A percentile compares a stretch with the other conserved stretches of the same genome.
Conservation (phyloP, 176 grass and related monocot genomes). For the Metroxylon sagu region DNA sequence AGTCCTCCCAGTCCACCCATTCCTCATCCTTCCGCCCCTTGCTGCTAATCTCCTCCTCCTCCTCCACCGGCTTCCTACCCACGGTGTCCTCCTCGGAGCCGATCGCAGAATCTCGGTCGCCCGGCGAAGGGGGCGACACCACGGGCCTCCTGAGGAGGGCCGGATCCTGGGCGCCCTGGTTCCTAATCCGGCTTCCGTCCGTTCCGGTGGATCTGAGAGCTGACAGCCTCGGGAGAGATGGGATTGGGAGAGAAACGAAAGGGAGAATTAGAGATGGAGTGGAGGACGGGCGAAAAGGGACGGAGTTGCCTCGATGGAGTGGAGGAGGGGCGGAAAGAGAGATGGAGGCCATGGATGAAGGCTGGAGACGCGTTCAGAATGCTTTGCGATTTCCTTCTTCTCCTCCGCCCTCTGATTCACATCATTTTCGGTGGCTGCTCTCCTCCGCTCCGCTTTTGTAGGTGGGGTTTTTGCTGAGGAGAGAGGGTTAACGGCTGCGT, state of each 20-base stretch:
- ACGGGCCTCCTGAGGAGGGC: slow-evolving; percentile 54
- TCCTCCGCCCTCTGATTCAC: too few species aligned
- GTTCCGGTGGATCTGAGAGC: slow-evolving; percentile 26
- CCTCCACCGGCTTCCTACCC: slow-evolving; percentile 4
- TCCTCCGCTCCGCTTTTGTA: too few species aligned
- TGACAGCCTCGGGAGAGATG: slow-evolving; percentile 20
- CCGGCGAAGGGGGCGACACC: slow-evolving; percentile 21
- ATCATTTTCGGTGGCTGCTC: too few species aligned
- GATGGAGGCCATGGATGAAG: slow-evolving; percentile 11
- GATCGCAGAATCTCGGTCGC: background rate
- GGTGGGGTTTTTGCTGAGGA: too few species aligned
- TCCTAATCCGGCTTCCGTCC: slow-evolving; percentile 13
- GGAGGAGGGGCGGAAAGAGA: slow-evolving; percentile 14
- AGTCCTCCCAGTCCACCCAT: slow-evolving; percentile 90
- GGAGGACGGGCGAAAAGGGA: background rate
- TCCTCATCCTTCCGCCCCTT: slow-evolving; percentile 24
- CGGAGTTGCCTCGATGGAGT: background rate
- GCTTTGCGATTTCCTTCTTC: too few species aligned
- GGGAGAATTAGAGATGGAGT: background rate
- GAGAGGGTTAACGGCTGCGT: too few species aligned
- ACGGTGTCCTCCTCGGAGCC: background rate
- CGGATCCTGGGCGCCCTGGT: slow-evolving; percentile 29
- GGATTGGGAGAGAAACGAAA: background rate
- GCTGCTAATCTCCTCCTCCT: slow-evolving; percentile 18
- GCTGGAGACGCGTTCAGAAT: too few species aligned